Evolutionary conservation across 257 asterid genomes (phyloP).

Genomic region (Misopates orontium): DNA sequence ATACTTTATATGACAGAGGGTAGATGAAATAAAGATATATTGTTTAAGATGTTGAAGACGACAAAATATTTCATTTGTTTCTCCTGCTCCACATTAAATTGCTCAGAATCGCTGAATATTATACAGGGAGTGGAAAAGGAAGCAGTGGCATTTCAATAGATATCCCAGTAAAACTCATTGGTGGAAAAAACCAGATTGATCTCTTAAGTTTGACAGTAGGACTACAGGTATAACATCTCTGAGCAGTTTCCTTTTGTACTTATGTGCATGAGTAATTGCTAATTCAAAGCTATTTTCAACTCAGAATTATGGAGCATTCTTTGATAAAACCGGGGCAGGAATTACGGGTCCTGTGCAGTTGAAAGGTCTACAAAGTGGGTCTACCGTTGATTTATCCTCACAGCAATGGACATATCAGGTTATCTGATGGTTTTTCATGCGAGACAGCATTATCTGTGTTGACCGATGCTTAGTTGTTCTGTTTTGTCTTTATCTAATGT

Average conservation of each 20-base stretch:
- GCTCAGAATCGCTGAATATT: conserved; percentile 10
- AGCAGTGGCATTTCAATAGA: conserved; percentile 47
- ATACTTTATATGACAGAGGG: background rate
- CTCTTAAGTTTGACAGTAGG: conserved; percentile 85
- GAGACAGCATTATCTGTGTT: background rate
- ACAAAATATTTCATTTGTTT: background rate
- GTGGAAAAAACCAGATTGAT: conserved; percentile 63
- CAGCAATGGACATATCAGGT: conserved; percentile 82
- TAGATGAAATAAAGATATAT: background rate
- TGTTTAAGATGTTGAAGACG: background rate
- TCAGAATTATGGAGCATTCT: conserved; percentile 78
- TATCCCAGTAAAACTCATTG: conserved; percentile 54
- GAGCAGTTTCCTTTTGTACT: background rate
- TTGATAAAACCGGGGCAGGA: conserved; percentile 61
- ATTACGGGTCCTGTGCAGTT: conserved; percentile 70
- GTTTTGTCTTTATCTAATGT: conserved; percentile 7
- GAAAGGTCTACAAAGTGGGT: conserved; percentile 48
- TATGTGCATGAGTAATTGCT: conserved; percentile 11
- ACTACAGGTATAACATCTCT: conserved; percentile 55
- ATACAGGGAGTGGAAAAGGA: conserved; percentile 72
- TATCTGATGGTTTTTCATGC: background rate
- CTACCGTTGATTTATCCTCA: conserved; percentile 58
- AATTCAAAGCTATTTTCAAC: conserved; percentile 21
- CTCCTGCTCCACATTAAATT: conserved; percentile 8
- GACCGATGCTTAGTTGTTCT: background rate